phyloP scores from a whole-genome alignment of 2,329 filamentous ascomycete species.

The Monosporascus sp. region DNA sequence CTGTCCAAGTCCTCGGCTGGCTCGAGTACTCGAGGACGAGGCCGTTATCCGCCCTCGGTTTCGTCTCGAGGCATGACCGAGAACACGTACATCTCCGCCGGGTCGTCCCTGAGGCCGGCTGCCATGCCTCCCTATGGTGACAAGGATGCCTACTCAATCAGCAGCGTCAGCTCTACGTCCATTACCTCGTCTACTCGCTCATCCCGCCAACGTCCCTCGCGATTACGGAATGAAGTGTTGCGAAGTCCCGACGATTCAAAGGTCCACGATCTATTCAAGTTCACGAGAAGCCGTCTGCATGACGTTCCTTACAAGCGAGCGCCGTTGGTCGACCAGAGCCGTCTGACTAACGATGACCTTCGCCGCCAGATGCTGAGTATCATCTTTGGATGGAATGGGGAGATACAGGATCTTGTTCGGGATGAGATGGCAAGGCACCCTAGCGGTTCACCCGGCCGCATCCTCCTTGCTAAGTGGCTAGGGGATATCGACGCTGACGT shows the following conservation, averaged over 20 bases:
- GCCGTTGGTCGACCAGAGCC: constrained; percentile 50
- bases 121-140: constrained; percentile 27
- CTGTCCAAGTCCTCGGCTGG: constrained; percentile 50
- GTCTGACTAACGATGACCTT: constrained; percentile 72
- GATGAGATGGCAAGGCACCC: constrained; percentile 79
- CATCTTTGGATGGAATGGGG: constrained; percentile 91
- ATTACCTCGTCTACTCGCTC: constrained; percentile 43
- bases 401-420: constrained; percentile 73
- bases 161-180: constrained; percentile 44
- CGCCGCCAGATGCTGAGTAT: constrained; percentile 86
- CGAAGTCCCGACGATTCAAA: constrained; percentile 71
- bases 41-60: constrained; percentile 45
- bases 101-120: constrained; percentile 49
- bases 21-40: constrained; percentile 46
- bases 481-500: constrained; percentile 78
- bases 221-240: constrained; percentile 74
- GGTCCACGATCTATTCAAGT: constrained; percentile 78
- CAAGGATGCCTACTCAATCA: constrained; percentile 54
- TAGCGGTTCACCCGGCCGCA: constrained; percentile 67
- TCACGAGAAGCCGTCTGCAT: constrained; percentile 71
- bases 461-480: constrained; percentile 88
- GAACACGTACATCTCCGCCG: constrained; percentile 64
- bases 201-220: constrained; percentile 53
- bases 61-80: constrained; percentile 54
- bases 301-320: constrained; percentile 78